These are phyloP conservation scores for Westerdykella sp. DNA, from an alignment of 2,329 filamentous ascomycete species.

Conservation along the genomic window DNA sequence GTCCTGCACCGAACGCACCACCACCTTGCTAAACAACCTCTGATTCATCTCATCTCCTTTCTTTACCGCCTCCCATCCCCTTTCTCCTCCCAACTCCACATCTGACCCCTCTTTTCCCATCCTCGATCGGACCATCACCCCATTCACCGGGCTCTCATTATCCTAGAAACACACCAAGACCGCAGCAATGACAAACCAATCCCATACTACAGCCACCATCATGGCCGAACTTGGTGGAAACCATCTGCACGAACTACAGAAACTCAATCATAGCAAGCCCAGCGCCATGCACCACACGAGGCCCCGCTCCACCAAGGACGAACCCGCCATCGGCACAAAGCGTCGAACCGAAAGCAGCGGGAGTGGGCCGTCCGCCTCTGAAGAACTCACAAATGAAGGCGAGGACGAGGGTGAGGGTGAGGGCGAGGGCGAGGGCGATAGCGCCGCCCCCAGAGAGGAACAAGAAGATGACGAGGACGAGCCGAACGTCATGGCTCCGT, in stretches of 20 bases:
- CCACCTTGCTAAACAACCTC: constrained; percentile 19
- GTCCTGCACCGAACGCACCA: constrained; percentile 31
- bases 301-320: constrained; percentile 16
- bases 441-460: not conserved
- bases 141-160: not conserved
- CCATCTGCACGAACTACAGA: constrained; percentile 27
- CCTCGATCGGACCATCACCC: constrained; percentile 1
- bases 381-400: constrained; percentile 28
- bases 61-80: constrained; percentile 1
- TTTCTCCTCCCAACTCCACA: constrained; percentile 1
- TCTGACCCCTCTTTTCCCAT: constrained; percentile 3
- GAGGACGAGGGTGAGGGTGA: too few species aligned
- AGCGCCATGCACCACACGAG: constrained; percentile 17
- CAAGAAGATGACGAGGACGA: constrained; percentile 28
- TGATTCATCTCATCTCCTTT: constrained; percentile 6
- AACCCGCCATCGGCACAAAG: constrained; percentile 13
- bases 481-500: constrained; percentile 29
- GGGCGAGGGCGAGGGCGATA: too few species aligned
- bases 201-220: not conserved
- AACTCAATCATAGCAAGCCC: constrained; percentile 20
- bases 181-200: not conserved
- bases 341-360: constrained; percentile 20
- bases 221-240: constrained; percentile 24
- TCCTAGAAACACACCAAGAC: not conserved
- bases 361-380: constrained; percentile 21